phyloP scores from a whole-genome alignment of 306 rosid genomes.

The Sechiopsis laciniata region DNA sequence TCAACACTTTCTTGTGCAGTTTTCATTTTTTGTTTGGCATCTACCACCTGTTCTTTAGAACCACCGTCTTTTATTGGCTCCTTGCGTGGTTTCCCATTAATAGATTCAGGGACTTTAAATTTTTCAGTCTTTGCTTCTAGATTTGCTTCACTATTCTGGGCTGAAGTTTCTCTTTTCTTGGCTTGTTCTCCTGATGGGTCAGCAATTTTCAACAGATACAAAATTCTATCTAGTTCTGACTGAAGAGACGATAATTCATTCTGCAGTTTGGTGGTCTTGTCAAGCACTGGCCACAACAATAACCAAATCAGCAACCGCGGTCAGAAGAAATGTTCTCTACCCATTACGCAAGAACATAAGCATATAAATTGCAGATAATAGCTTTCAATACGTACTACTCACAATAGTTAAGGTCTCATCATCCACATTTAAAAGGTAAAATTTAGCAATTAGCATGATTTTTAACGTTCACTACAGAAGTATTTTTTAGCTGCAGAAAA shows the following conservation, averaged over 20 bases:
- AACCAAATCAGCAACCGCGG: constrained; percentile 33
- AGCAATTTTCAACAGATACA: constrained; percentile 81
- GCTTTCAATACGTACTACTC: not conserved
- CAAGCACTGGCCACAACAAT: constrained; percentile 49
- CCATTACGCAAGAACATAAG: constrained; percentile 1
- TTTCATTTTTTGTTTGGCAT: constrained; percentile 33
- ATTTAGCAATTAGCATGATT: not conserved
- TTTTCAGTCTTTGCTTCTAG: constrained; percentile 38
- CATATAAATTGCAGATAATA: constrained; percentile 8
- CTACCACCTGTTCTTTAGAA: constrained; percentile 35
- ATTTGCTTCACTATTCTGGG: constrained; percentile 66
- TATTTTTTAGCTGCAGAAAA: not conserved
- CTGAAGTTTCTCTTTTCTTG: constrained; percentile 61
- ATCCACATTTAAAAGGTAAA: not conserved
- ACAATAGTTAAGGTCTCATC: not conserved
- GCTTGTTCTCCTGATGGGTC: constrained; percentile 88
- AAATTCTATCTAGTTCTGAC: constrained; percentile 69
- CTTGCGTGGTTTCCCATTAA: constrained; percentile 35
- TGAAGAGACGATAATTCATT: constrained; percentile 68
- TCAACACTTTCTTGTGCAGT: constrained; percentile 30
- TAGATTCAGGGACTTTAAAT: constrained; percentile 32
- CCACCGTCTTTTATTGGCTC: constrained; percentile 35
- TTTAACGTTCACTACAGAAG: not conserved
- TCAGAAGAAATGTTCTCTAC: constrained; percentile 15
- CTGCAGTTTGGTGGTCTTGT: constrained; percentile 57